Base-by-base conservation (phyloP, 2,329 filamentous ascomycete genomes). In the Ceratocystiopsis brevicomis region DNA sequence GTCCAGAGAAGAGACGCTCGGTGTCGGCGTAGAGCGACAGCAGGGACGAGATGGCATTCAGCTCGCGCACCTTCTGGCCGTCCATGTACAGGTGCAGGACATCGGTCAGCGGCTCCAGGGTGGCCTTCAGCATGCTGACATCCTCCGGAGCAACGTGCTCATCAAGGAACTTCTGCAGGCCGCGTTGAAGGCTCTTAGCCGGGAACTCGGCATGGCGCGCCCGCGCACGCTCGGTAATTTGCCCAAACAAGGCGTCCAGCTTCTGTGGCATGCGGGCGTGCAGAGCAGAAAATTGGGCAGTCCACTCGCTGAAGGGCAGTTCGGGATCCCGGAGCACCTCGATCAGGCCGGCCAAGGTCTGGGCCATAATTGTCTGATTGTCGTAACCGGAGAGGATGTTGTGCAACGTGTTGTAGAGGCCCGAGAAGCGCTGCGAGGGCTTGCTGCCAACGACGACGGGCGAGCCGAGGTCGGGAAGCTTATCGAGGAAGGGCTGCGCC, bases 181-280 rank as follows among this genome's bases (percentile, higher is more conserved):
- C 78, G 68, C 92, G 93, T 49, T 72, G 66, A 38, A 98, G 69
- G 48, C 81, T 74, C 67, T 92, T 93, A 47, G 87, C 82, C 11
- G 90, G 90, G 67, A 98, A 98, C 56, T 98, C 90, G 11, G 72
- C 68, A 47, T 81, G 76, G 39, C 90, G 76, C 44, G 74, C 64
- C 59, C 78, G 82, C 37, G 86, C 76, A 47, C 82, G 79, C 46
- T 96, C 88, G 42, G 96, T 80, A 38, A 92, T 79, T 54, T 90
- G 82, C 13, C 78, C 76, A 51, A 98, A 79, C 50, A 75, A 77
- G 18, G 76, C 61, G 53, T 95, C 87, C 30, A 98, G 76, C 65
- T 88, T 95, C 58, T 88, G 80, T 0, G 90, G 90, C 82, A 96
- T 98, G 54, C 90, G 82, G 8, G 87, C 83, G 61, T 96, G 88